phyloP scores from a whole-genome alignment of 176 grass and related monocot genomes.

The Echinochloa phyllopogon region DNA sequence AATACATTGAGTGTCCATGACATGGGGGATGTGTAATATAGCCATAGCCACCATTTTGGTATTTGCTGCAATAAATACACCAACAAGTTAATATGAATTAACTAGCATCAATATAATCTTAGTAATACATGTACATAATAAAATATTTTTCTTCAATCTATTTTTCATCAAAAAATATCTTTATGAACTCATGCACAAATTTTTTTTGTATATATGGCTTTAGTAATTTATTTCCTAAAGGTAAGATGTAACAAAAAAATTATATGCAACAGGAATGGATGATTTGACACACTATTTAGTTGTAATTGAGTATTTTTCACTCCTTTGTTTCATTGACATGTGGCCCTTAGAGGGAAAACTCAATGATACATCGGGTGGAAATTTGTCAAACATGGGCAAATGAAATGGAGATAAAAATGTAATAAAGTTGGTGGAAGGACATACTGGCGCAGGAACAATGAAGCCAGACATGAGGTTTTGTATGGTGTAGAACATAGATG shows the following conservation, averaged over 20 bases:
- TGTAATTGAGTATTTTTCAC: neutral
- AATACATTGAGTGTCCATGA: constrained; percentile 69
- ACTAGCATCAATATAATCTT: neutral
- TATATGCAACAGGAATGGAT: neutral
- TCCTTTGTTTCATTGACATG: neutral
- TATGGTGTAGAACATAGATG: constrained; percentile 65
- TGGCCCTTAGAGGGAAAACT: neutral
- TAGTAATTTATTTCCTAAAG: neutral
- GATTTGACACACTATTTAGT: neutral
- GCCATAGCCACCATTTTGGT: constrained; percentile 88
- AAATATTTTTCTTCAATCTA: neutral
- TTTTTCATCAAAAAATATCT: neutral
- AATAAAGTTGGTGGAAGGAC: constrained; percentile 13
- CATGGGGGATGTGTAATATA: constrained; percentile 65
- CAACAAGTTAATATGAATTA: neutral
- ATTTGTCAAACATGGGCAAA: neutral
- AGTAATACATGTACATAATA: neutral
- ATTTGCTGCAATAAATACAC: constrained; percentile 64
- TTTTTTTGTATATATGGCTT: neutral
- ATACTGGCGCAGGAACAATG: constrained; percentile 68
- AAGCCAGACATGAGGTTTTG: constrained; percentile 73
- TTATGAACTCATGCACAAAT: neutral
- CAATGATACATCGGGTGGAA: neutral
- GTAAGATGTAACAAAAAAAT: neutral
- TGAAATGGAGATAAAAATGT: neutral